Percentiles rank a stretch among this genome's conserved stretches.
Conservation (phyloP, 371 early-diverging fungal genomes). For the Vairimorpha ceranae region DNA sequence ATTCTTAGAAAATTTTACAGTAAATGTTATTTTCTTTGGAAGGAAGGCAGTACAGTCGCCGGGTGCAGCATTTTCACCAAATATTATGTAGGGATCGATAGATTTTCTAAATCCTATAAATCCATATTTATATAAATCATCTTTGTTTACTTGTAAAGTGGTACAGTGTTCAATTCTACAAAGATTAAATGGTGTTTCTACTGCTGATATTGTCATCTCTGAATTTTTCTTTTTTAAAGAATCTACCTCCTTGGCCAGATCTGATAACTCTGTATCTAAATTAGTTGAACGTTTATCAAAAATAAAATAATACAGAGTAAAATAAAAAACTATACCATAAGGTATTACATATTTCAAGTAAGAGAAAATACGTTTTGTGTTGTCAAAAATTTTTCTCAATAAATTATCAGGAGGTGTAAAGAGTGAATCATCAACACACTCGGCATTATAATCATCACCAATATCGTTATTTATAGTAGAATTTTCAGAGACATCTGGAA, state of each 20-base stretch:
- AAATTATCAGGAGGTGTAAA: neutral
- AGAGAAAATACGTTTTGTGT: neutral
- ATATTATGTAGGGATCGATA: conserved; percentile 4
- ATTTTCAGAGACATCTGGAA: conserved; percentile 3
- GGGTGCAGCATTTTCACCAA: conserved; percentile 1
- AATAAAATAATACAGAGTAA: neutral
- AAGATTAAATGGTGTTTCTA: neutral
- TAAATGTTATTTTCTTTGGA: conserved; percentile 23
- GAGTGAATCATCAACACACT: neutral
- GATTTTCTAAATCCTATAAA: conserved; percentile 26
- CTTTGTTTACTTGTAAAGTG: neutral
- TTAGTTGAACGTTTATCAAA: neutral
- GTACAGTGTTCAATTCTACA: conserved; percentile 28
- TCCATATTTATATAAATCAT: conserved; percentile 32
- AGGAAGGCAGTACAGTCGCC: conserved; percentile 49
- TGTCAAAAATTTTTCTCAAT: neutral
- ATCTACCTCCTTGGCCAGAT: neutral
- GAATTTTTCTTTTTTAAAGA: neutral
- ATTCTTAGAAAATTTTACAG: conserved; percentile 43
- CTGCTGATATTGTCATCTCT: neutral
- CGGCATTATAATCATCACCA: neutral
- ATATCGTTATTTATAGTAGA: neutral
- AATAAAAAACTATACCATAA: neutral
- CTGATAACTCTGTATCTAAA: neutral
- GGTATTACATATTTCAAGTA: neutral